Evolutionary conservation across 106 monocot species (phyloP).

Genomic region (Acanthochlamys bracteata): DNA sequence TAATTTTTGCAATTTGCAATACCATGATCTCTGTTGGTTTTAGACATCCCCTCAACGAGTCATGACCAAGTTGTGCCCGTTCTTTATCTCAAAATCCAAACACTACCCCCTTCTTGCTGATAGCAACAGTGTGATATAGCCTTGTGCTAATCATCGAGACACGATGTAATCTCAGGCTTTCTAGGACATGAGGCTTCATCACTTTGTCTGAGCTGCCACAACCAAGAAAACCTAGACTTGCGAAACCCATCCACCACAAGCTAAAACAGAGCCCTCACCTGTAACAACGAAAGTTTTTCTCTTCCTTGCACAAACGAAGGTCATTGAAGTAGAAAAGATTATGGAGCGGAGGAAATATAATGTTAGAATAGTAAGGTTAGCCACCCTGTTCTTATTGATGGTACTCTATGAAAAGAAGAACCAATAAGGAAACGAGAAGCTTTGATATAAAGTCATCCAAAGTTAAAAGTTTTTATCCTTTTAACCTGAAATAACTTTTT

Average conservation of each 20-base stretch:
- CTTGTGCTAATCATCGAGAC: constrained; percentile 89
- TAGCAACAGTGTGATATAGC: constrained; percentile 86
- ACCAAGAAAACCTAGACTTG: constrained; percentile 79
- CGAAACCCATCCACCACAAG: constrained; percentile 95
- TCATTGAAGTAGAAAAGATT: not conserved
- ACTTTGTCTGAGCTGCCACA: constrained; percentile 82
- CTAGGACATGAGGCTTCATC: constrained; percentile 63
- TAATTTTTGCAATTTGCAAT: not conserved
- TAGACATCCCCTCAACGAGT: constrained; percentile 56
- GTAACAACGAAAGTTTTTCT: constrained; percentile 88
- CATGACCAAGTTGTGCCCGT: constrained; percentile 81
- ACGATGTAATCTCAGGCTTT: constrained; percentile 42
- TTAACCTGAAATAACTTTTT: no score
- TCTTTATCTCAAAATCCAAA: constrained; percentile 96
- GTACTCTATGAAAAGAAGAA: no score
- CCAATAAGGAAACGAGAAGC: no score
- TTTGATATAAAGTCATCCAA: no score
- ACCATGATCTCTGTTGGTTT: constrained; percentile 79
- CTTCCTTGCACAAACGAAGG: constrained; percentile 89
- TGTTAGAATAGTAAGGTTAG: no score
- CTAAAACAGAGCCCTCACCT: constrained; percentile 72
- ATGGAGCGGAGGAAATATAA: no score
- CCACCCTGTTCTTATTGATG: no score
- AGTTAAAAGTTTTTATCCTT: no score
- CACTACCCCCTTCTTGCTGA: constrained; percentile 60